Evolutionary conservation across 2,329 filamentous ascomycete species (phyloP).

Genomic region (Xylaria multiplex): DNA sequence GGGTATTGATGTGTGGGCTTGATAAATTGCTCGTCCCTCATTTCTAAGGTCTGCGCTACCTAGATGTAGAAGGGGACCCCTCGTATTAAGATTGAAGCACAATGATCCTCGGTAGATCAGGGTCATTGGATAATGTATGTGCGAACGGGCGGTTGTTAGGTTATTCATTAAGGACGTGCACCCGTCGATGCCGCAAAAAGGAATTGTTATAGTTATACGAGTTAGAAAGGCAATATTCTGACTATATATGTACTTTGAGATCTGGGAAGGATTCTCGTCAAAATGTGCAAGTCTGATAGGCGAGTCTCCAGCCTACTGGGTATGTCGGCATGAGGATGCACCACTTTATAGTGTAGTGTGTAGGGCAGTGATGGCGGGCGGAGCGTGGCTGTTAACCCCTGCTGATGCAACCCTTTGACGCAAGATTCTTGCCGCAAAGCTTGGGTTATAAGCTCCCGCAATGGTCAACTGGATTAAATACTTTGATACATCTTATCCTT

Average conservation of each 20-base stretch:
- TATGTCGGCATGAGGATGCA: no score
- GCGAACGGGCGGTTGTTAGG: background rate
- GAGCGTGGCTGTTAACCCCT: background rate
- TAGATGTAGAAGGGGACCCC: background rate
- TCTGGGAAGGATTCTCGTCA: conserved; percentile 20
- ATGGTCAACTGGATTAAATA: background rate
- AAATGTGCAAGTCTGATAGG: conserved; percentile 9
- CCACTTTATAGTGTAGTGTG: no score
- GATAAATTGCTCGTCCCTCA: background rate
- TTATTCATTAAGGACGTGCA: background rate
- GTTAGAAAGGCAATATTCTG: background rate
- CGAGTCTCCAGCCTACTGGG: background rate
- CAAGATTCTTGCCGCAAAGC: conserved; percentile 6
- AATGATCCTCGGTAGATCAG: conserved; percentile 21
- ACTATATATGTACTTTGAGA: background rate
- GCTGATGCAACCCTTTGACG: conserved; percentile 13
- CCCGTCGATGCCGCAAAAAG: no score
- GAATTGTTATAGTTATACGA: background rate
- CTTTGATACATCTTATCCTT: no score
- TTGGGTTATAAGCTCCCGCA: background rate
- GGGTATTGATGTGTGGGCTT: background rate
- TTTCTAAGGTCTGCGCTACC: background rate
- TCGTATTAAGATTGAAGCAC: background rate
- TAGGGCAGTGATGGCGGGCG: background rate
- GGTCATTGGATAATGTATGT: background rate